Percentiles rank a stretch among this genome's conserved stretches.
These are phyloP conservation scores for Claviceps sorghi DNA, from an alignment of 2,329 filamentous ascomycete species.

Conservation along the genomic window DNA sequence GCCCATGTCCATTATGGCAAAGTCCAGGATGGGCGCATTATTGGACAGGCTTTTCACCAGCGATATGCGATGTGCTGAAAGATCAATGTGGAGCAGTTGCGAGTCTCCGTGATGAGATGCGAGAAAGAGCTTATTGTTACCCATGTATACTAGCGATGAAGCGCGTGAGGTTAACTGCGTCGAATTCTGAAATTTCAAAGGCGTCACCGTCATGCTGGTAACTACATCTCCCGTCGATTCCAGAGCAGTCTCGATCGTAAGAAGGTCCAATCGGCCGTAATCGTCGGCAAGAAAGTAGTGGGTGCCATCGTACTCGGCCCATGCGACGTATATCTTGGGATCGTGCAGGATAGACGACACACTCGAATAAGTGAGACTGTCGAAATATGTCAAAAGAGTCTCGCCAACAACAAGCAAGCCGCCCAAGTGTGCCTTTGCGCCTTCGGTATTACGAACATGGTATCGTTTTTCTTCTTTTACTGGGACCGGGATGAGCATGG, in stretches of 20 bases:
- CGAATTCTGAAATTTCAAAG: conserved; percentile 16
- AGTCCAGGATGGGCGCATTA: conserved; percentile 84
- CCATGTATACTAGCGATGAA: conserved; percentile 64
- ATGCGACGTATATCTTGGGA: conserved; percentile 78
- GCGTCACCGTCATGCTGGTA: conserved; percentile 53
- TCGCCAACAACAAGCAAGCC: conserved; percentile 65
- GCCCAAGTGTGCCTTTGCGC: conserved; percentile 44
- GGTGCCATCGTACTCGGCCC: conserved; percentile 69
- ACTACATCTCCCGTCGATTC: conserved; percentile 52
- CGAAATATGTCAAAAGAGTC: conserved; percentile 71
- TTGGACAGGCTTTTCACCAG: conserved; percentile 58
- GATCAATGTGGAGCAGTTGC: conserved; percentile 54
- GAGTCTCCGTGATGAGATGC: conserved; percentile 90
- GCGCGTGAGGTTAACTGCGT: conserved; percentile 50
- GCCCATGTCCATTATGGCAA: conserved; percentile 91
- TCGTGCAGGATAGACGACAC: conserved; percentile 53
- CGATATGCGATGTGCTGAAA: conserved; percentile 32
- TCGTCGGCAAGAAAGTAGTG: conserved; percentile 85
- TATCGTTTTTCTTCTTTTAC: conserved; percentile 45
- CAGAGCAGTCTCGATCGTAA: conserved; percentile 60
- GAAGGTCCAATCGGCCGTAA: conserved; percentile 71
- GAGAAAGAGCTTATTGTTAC: conserved; percentile 60
- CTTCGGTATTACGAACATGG: conserved; percentile 39
- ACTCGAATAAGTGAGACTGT: conserved; percentile 56
- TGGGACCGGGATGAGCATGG: conserved; percentile 48